phyloP scores from a whole-genome alignment of 257 asterid species.

The Apocynum venetum region DNA sequence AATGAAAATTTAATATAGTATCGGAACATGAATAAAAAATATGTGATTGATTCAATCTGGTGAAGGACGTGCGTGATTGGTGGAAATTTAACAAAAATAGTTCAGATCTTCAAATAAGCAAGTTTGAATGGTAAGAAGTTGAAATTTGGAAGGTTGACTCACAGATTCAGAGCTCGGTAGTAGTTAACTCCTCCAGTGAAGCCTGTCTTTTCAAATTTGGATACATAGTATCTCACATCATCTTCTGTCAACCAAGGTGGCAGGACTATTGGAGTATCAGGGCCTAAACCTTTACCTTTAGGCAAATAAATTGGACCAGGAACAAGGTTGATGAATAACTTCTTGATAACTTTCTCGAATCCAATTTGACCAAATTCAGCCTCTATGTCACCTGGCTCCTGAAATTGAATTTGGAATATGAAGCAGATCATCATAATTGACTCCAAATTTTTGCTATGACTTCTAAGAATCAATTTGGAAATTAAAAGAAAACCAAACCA shows the following conservation, averaged over 20 bases:
- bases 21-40: no score
- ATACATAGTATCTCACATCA: slow-evolving; percentile 48
- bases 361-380: slow-evolving; percentile 48
- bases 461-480: no score
- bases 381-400: slow-evolving; percentile 64
- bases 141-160: slow-evolving; percentile 10
- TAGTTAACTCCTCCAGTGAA: slow-evolving; percentile 63
- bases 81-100: neutral
- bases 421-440: neutral
- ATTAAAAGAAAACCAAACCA: no score
- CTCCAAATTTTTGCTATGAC: no score
- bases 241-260: slow-evolving; percentile 55
- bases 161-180: slow-evolving; percentile 61
- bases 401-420: neutral
- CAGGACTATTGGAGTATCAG: slow-evolving; percentile 25
- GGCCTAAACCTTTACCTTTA: slow-evolving; percentile 29
- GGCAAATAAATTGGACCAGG: slow-evolving; percentile 56
- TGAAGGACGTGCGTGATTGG: no score
- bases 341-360: slow-evolving; percentile 37
- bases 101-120: neutral
- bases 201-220: slow-evolving; percentile 50
- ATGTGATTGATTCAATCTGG: no score
- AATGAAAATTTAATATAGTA: no score
- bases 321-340: slow-evolving; percentile 32
- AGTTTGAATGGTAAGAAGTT: neutral